Conservation (phyloP, 371 early-diverging fungal species). For the Mucor mucedo region DNA sequence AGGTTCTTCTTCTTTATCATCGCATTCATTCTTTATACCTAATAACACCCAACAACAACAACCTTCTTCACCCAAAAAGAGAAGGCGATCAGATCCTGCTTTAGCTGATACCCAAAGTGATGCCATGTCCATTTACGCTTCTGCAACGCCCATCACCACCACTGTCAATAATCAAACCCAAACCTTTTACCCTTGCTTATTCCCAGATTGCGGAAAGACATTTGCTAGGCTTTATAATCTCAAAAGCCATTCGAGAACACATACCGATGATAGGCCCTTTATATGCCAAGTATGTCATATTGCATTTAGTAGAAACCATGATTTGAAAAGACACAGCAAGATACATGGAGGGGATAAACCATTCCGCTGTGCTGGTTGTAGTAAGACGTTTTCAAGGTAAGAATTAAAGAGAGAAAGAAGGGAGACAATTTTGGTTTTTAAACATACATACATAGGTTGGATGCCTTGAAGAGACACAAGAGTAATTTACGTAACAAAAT, state of each 20-base stretch:
- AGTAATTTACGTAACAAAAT: constrained; percentile 51
- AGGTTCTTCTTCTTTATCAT: constrained; percentile 22
- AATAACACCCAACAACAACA: constrained; percentile 20
- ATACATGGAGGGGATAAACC: constrained; percentile 87
- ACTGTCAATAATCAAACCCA: constrained; percentile 54
- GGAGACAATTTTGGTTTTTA: neutral
- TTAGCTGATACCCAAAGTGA: constrained; percentile 53
- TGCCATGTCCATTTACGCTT: constrained; percentile 57
- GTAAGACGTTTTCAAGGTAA: constrained; percentile 74
- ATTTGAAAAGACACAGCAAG: constrained; percentile 84
- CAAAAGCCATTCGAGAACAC: constrained; percentile 81
- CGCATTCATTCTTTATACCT: constrained; percentile 40
- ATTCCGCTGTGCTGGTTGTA: constrained; percentile 81
- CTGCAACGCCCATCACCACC: constrained; percentile 54
- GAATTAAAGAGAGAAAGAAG: neutral
- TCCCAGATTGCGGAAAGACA: constrained; percentile 73
- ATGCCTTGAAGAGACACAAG: constrained; percentile 57
- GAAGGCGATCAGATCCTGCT: constrained; percentile 51
- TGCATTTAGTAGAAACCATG: constrained; percentile 87
- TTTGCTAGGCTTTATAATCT: constrained; percentile 81
- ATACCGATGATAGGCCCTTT: constrained; percentile 82
- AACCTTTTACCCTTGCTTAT: constrained; percentile 66
- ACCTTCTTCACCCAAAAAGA: constrained; percentile 33
- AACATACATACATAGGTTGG: constrained; percentile 36
- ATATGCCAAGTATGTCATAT: constrained; percentile 73